Percentiles rank a stretch among this genome's conserved stretches.
Evolutionary conservation across 176 grass and related monocot genomes (phyloP).

Genomic region (Oryza meyeriana): DNA sequence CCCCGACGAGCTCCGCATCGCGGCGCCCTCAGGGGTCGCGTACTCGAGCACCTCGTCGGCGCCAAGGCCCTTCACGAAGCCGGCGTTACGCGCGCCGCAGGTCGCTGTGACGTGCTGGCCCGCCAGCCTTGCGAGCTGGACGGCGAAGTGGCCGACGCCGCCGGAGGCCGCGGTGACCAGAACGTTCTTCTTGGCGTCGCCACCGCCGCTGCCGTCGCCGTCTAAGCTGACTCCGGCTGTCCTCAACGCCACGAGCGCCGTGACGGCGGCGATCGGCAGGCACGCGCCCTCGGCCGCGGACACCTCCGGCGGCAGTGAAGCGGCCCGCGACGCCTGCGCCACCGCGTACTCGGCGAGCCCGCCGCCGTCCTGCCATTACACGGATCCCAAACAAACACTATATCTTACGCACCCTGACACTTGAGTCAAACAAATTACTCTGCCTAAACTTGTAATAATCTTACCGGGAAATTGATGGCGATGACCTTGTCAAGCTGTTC

Average conservation of each 20-base stretch:
- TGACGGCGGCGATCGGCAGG: constrained; percentile 40
- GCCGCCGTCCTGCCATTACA: constrained; percentile 37
- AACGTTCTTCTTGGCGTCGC: constrained; percentile 29
- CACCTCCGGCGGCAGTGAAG: constrained; percentile 31
- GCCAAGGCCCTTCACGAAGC: constrained; percentile 37
- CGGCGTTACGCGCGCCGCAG: constrained; percentile 53
- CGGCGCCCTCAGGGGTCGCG: constrained; percentile 34
- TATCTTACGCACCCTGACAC: neutral
- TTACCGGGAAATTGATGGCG: constrained; percentile 45
- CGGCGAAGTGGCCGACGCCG: constrained; percentile 56
- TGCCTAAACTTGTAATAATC: neutral
- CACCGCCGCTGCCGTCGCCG: neutral
- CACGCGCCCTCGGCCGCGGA: constrained; percentile 40
- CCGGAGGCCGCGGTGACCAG: constrained; percentile 66
- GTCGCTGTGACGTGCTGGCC: constrained; percentile 50
- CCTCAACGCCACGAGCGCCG: constrained; percentile 45
- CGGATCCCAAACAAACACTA: neutral
- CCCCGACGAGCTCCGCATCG: constrained; percentile 37
- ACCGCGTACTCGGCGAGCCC: constrained; percentile 47
- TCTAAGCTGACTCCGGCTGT: constrained; percentile 31
- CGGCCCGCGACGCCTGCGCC: neutral
- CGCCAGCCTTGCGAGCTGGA: constrained; percentile 49
- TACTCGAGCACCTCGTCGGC: constrained; percentile 65
- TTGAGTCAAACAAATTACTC: neutral
- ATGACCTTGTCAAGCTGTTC: constrained; percentile 52